Evolutionary conservation across 176 grass and related monocot species (phyloP).

Genomic region (Cenchrus purpureus): DNA sequence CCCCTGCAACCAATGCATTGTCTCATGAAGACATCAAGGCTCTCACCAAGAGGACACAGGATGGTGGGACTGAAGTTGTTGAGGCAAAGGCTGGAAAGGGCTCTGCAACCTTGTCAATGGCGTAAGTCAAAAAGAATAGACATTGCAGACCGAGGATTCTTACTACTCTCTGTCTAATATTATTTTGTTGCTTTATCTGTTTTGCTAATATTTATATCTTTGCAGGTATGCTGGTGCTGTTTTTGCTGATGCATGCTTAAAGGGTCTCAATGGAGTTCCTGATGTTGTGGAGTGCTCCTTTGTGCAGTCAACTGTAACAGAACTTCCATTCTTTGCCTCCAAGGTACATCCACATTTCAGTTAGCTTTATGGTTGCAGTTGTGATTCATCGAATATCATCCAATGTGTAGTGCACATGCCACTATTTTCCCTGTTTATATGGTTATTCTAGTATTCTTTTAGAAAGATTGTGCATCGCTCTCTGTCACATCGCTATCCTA

Average conservation of each 20-base stretch:
- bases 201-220: not conserved
- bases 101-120: constrained; percentile 97
- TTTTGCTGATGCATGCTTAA: constrained; percentile 98
- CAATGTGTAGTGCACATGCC: not conserved
- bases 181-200: not conserved
- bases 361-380: constrained; percentile 15
- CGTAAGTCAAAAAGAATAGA: constrained; percentile 63
- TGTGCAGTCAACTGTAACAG: constrained; percentile 88
- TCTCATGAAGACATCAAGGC: constrained; percentile 71
- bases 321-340: constrained; percentile 94
- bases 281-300: constrained; percentile 88
- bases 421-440: not conserved
- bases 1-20: constrained; percentile 69
- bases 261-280: constrained; percentile 89
- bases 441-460: not conserved
- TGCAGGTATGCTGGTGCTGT: constrained; percentile 91
- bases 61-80: constrained; percentile 93
- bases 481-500: not conserved
- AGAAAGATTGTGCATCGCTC: not conserved
- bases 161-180: not conserved
- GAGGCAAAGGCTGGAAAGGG: constrained; percentile 97
- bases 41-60: constrained; percentile 94
- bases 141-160: not conserved
- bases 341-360: constrained; percentile 54
- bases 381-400: not conserved